Evolutionary conservation across 768 basidiomycete species (phyloP).

Genomic region (Clitopilus hobsonii): DNA sequence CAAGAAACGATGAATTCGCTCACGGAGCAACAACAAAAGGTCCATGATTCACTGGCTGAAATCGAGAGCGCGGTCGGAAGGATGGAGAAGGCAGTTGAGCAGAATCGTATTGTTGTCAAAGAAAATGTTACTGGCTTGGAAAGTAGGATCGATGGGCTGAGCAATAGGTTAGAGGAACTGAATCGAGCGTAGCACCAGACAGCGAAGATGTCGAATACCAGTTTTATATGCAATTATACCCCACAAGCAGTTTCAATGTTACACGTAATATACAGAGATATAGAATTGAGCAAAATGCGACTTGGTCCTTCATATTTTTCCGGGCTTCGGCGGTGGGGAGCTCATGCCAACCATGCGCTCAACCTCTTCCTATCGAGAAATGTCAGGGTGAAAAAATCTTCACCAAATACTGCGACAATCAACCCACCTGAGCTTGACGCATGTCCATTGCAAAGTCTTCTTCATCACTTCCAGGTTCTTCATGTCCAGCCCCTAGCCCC

Average conservation of each 20-base stretch:
- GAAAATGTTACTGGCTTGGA: constrained; percentile 75
- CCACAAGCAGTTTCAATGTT: no score
- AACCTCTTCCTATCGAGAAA: constrained; percentile 37
- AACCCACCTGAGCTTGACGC: constrained; percentile 62
- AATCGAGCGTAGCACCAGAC: constrained; percentile 7
- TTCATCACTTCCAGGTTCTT: constrained; percentile 45
- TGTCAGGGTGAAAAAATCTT: background rate
- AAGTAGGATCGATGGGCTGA: constrained; percentile 34
- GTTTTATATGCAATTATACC: background rate
- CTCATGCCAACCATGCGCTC: constrained; percentile 59
- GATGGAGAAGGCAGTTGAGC: constrained; percentile 73
- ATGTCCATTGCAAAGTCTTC: constrained; percentile 63
- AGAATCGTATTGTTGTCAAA: constrained; percentile 66
- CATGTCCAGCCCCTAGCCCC: constrained; percentile 63
- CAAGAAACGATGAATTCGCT: constrained; percentile 58
- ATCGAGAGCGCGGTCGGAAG: constrained; percentile 62
- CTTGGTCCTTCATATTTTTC: constrained; percentile 19
- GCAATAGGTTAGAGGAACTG: constrained; percentile 38
- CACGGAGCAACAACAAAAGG: constrained; percentile 68
- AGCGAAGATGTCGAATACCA: background rate
- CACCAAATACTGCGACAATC: background rate
- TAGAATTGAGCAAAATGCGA: background rate
- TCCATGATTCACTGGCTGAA: constrained; percentile 60
- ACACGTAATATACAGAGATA: background rate
- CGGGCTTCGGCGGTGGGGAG: constrained; percentile 24